These are phyloP conservation scores for Xylaria sp. DNA, from an alignment of 2,329 filamentous ascomycete species.

Conservation along the genomic window DNA sequence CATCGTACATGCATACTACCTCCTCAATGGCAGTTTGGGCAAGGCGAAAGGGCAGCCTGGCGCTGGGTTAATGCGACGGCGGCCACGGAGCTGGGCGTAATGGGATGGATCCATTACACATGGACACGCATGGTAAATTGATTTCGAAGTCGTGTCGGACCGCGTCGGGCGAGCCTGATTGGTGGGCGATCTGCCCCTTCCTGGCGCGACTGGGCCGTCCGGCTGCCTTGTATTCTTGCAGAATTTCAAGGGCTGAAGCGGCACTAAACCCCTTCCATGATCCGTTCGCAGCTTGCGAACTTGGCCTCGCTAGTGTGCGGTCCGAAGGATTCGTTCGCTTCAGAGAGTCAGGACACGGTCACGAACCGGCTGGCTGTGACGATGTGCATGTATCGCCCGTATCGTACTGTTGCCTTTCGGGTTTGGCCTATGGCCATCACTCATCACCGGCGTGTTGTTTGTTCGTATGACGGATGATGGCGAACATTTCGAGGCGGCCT, in stretches of 20 bases:
- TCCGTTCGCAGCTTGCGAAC: conserved; percentile 24
- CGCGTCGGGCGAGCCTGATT: conserved; percentile 42
- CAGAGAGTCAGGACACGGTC: conserved; percentile 16
- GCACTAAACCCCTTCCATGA: conserved; percentile 29
- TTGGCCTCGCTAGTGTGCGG: background rate
- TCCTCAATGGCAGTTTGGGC: background rate
- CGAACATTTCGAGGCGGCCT: conserved; percentile 13
- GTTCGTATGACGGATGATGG: conserved; percentile 14
- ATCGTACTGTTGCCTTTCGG: background rate
- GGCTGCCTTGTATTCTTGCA: conserved; percentile 38
- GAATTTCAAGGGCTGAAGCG: conserved; percentile 36
- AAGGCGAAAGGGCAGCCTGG: conserved; percentile 11
- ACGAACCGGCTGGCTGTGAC: conserved; percentile 4
- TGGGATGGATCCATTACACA: conserved; percentile 35
- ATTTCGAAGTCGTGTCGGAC: conserved; percentile 41
- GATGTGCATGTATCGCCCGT: background rate
- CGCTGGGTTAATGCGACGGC: conserved; percentile 22
- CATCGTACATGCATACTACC: background rate
- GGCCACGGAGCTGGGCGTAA: conserved; percentile 25
- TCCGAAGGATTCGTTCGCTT: conserved; percentile 18
- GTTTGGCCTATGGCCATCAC: too few species aligned
- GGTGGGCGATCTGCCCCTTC: conserved; percentile 32
- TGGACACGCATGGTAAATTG: conserved; percentile 46
- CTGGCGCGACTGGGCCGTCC: conserved; percentile 34
- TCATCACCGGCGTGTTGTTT: background rate